Conservation (phyloP, 2,329 filamentous ascomycete species). For the Claviceps arundinis region DNA sequence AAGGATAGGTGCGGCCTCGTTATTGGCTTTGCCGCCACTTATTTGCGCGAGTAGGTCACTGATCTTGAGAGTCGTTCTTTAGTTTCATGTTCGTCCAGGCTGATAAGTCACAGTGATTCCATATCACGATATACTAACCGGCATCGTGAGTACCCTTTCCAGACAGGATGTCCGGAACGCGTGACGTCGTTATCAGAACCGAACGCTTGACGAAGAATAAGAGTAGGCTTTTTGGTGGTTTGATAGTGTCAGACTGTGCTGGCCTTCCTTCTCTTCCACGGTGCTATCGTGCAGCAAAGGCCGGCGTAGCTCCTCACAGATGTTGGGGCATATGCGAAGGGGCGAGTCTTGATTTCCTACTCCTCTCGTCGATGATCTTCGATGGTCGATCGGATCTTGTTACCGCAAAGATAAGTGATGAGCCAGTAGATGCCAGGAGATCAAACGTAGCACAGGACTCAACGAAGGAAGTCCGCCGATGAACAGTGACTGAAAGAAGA, state of each 20-base stretch:
- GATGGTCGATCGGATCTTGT: neutral
- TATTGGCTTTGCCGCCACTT: slow-evolving; percentile 36
- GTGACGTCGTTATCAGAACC: neutral
- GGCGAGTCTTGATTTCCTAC: neutral
- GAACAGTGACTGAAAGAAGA: neutral
- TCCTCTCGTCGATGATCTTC: neutral
- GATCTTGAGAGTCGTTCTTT: slow-evolving; percentile 12
- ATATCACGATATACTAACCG: slow-evolving; percentile 13
- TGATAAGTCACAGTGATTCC: too few relatives aligned
- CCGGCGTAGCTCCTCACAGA: slow-evolving; percentile 1
- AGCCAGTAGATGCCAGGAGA: neutral
- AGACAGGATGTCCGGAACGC: neutral
- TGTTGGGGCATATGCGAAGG: neutral
- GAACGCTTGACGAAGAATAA: neutral
- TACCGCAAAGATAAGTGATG: neutral
- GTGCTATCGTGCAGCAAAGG: neutral
- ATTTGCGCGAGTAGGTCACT: slow-evolving; percentile 39
- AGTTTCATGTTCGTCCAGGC: neutral
- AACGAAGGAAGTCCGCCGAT: neutral
- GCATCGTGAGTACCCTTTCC: slow-evolving; percentile 14
- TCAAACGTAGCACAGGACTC: neutral
- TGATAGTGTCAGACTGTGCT: neutral
- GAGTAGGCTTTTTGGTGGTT: neutral
- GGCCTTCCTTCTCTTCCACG: neutral
- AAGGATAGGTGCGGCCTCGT: slow-evolving; percentile 18